These are phyloP conservation scores for Candida dendrica DNA, from an alignment of 805 yeast species.

Conservation along the genomic window DNA sequence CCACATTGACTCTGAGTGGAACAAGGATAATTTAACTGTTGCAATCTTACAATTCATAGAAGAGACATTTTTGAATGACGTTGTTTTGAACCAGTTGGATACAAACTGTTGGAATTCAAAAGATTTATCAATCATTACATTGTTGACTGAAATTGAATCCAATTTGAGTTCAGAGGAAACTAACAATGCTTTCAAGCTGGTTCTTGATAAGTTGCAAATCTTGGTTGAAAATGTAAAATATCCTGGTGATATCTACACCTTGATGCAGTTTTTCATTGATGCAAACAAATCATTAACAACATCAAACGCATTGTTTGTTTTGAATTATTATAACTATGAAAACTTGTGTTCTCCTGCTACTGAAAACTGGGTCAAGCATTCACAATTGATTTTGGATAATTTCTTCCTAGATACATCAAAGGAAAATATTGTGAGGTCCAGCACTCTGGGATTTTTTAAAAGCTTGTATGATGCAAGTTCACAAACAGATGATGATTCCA, in stretches of 20 bases:
- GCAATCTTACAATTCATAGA: constrained; percentile 34
- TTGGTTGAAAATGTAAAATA: constrained; percentile 25
- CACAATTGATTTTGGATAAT: constrained; percentile 34
- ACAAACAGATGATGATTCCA: constrained; percentile 8
- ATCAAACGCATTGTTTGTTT: constrained; percentile 32
- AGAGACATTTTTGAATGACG: constrained; percentile 28
- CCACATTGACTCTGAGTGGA: constrained; percentile 24
- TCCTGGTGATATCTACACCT: constrained; percentile 33
- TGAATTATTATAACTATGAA: constrained; percentile 40
- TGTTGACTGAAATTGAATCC: constrained; percentile 1
- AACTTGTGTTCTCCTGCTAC: constrained; percentile 47
- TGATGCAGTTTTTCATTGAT: constrained; percentile 36
- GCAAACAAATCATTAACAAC: constrained; percentile 29
- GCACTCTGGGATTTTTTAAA: constrained; percentile 21
- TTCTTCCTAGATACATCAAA: constrained; percentile 28
- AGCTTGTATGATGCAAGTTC: constrained; percentile 20
- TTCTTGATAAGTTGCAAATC: constrained; percentile 28
- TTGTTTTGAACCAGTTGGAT: constrained; percentile 25
- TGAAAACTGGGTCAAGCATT: constrained; percentile 44
- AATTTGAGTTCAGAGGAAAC: constrained; percentile 22
- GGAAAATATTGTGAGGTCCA: constrained; percentile 22
- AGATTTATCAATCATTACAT: constrained; percentile 6
- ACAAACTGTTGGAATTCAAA: constrained; percentile 35
- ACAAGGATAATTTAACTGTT: constrained; percentile 31
- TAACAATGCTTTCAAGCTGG: constrained; percentile 24